Base-by-base conservation (phyloP, 139 green algal genomes). In the Picochlorum sp. region DNA sequence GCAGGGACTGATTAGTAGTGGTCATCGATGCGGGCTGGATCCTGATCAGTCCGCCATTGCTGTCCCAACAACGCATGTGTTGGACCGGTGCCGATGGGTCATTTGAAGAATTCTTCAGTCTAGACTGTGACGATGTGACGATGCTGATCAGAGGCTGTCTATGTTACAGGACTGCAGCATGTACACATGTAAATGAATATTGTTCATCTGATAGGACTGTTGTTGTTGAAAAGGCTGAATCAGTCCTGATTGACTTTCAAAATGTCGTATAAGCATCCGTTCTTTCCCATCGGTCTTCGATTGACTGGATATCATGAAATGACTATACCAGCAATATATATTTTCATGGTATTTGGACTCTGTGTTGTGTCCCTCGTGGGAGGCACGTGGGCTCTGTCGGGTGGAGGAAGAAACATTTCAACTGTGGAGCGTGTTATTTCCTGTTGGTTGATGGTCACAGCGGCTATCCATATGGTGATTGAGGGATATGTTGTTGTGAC, bases 391-490 rank as follows among this genome's bases (percentile, higher is more conserved):
- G 38, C 58, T 6, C 8, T 85, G 0, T 80, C 83, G 74, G 78
- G 84, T 86, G 47, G 16, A 13, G 16, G 16, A 56, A 82, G 76
- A 45, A 65, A 76, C 54, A 56, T 92, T 13, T 54, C 60, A 1
- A 54, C 61, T 3, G 41, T 14, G 9, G 85, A 92, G 46, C 73
- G 73, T 15, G 26, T 81, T 4, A 62, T 84, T 20, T 62, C 75
- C 4, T 82, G 78, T 50, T 92, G 85, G 85, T 85, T 88, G 61
- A 65, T 77, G 15, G 61, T 82, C 20, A 84, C 78, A 1, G 89
- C 85, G 11, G 45, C 85, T 4, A 95, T 95, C 41, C 88, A 95
- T 57, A 65, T 94, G 4, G 61, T 95, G 2, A 74, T 96, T 3
- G 88, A 96, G 64, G 73, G 78, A 30, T 60, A 71, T 21, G 84